These are phyloP conservation scores for Cystobasidium slooffiae DNA, from an alignment of 1,284 basidiomycete species.

Conservation along the genomic window DNA sequence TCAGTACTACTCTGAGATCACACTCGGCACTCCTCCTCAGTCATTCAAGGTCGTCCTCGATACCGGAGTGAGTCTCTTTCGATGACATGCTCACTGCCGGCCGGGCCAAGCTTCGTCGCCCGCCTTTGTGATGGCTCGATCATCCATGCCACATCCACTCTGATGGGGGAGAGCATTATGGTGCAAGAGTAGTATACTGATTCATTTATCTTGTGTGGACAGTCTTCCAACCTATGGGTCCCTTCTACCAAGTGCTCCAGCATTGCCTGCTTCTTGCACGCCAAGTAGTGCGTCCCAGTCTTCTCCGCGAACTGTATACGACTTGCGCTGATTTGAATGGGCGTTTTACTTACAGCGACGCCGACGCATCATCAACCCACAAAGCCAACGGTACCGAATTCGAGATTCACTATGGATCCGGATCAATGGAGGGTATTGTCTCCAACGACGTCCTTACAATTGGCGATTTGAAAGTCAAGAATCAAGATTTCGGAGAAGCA, in stretches of 20 bases:
- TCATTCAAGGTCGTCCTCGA: slow-evolving; percentile 85
- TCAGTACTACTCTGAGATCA: slow-evolving; percentile 92
- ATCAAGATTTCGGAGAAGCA: slow-evolving; percentile 93
- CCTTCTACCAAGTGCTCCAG: slow-evolving; percentile 86
- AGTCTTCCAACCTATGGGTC: slow-evolving; percentile 89
- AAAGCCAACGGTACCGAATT: slow-evolving; percentile 90
- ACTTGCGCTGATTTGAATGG: not conserved
- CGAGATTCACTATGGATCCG: slow-evolving; percentile 93
- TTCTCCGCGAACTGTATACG: not conserved
- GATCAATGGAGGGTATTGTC: slow-evolving; percentile 95
- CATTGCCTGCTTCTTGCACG: slow-evolving; percentile 85
- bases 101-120: too few relatives aligned
- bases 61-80: slow-evolving; percentile 62
- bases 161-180: too few relatives aligned
- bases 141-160: slow-evolving; percentile 13
- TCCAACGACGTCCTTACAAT: slow-evolving; percentile 83
- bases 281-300: slow-evolving; percentile 38
- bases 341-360: slow-evolving; percentile 76
- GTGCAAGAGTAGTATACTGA: slow-evolving; percentile 7
- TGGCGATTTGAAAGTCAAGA: slow-evolving; percentile 77
- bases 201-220: slow-evolving; percentile 36
- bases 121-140: not conserved
- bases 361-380: slow-evolving; percentile 79
- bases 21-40: slow-evolving; percentile 79
- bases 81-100: too few relatives aligned